Evolutionary conservation across 495 filamentous ascomycete genomes (phyloP).

Genomic region (Mytilinidion resinicola): DNA sequence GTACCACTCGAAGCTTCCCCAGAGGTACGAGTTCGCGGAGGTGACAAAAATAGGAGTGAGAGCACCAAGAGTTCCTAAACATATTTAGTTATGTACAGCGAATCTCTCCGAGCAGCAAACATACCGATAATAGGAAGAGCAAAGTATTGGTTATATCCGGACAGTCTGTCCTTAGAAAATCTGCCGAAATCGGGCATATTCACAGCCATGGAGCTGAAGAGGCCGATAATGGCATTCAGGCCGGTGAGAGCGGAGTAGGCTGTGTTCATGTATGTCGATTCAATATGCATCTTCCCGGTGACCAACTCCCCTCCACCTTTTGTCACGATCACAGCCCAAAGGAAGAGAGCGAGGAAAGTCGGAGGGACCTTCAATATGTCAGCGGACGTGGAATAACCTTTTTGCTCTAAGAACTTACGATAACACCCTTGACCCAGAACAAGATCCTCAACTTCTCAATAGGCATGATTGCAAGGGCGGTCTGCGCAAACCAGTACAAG

Average conservation of each 20-base stretch:
- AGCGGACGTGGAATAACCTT: not conserved
- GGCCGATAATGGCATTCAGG: slow-evolving; percentile 42
- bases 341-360: slow-evolving; percentile 29
- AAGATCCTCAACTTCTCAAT: slow-evolving; percentile 27
- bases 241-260: slow-evolving; percentile 40
- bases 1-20: slow-evolving; percentile 40
- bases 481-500: slow-evolving; percentile 46
- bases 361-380: slow-evolving; percentile 13
- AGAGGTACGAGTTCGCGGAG: slow-evolving; percentile 33
- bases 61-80: slow-evolving; percentile 33
- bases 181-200: slow-evolving; percentile 43
- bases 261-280: slow-evolving; percentile 39
- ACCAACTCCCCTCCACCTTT: slow-evolving; percentile 29
- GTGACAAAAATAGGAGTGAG: slow-evolving; percentile 41
- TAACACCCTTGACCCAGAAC: slow-evolving; percentile 28
- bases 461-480: slow-evolving; percentile 32
- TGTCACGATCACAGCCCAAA: slow-evolving; percentile 29
- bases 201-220: slow-evolving; percentile 41
- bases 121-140: slow-evolving; percentile 38
- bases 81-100: not conserved
- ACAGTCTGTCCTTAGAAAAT: slow-evolving; percentile 35
- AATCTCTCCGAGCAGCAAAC: not conserved
- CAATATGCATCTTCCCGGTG: slow-evolving; percentile 36
- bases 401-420: slow-evolving; percentile 1
- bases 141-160: slow-evolving; percentile 36